Evolutionary conservation across 2,329 filamentous ascomycete genomes (phyloP), one percentile per base, ranked within the genome.

Genomic region (Aspergillaceae sp.): DNA sequence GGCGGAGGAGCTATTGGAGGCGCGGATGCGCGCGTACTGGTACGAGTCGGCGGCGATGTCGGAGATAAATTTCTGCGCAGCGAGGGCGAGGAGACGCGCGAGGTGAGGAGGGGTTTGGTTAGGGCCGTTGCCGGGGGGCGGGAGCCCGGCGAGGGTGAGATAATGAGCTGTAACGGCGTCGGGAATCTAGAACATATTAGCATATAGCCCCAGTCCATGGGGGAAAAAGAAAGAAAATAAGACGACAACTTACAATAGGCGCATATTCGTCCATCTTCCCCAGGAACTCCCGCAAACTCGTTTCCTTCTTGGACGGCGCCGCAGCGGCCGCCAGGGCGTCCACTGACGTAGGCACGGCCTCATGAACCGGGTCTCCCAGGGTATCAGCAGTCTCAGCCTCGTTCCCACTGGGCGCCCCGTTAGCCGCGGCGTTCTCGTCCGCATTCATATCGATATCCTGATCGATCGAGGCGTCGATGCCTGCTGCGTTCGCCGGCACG

Each of bases 141-240:
- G 90, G 3, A 98, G 86, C 44, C 92, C 92, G 54, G 91, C 89
- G 57, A 94, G 86, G 34, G 91, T 94, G 73, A 98, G 86, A 72
- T 98, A 98, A 76, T 97, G 96, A 66, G 94, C 84, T 52, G 90
- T 97, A 26, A 98, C 92, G 19, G 92, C 92, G 63, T 98, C 92
- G 40, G 92, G 92, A 57, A 98, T 97, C 87, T 95, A 57, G 45
- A 19, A 19, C 19, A 19, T 19, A 19, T 53, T 48, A 54, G 50
- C 45, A 30, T 28, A 41, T 42, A 7, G 37, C 10, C 34, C 10
- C 5, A 6, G 30, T 32, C 27, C n/a, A 41, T 30, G 29, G 29
- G 30, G 11, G 38, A 4, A 45, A 7, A 41, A 10, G 36, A n/a
- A 26, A 5, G 30, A 50, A 10, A 41, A 29, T 35, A 19, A 34